Conservation (phyloP, 768 basidiomycete genomes). For the Mycena polygramma region DNA sequence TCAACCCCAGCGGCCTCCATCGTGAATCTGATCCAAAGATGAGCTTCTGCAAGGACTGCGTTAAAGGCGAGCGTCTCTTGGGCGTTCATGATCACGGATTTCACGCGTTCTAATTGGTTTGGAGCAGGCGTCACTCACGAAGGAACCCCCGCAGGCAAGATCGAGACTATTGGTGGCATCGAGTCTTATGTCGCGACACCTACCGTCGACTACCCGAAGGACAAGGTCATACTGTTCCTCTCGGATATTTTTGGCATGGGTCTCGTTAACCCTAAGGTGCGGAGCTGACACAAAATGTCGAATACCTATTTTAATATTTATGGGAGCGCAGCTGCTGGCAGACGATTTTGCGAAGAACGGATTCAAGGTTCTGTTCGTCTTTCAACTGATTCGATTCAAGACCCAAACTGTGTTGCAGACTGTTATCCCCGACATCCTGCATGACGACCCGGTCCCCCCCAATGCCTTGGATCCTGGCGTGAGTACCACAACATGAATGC, state of each 20-base stretch:
- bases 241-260: constrained; percentile 57
- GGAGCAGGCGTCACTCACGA: constrained; percentile 63
- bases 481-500: constrained; percentile 11
- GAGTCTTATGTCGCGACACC: constrained; percentile 60
- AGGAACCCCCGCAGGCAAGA: constrained; percentile 57
- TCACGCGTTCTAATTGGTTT: background rate
- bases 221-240: constrained; percentile 61
- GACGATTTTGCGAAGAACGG: constrained; percentile 34
- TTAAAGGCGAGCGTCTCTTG: constrained; percentile 56
- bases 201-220: constrained; percentile 52
- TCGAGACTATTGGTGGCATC: constrained; percentile 54
- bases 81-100: background rate
- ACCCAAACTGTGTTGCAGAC: constrained; percentile 43
- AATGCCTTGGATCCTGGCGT: constrained; percentile 52
- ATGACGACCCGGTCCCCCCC: constrained; percentile 55
- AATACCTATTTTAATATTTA: too few species aligned
- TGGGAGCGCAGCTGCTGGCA: constrained; percentile 35
- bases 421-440: constrained; percentile 56
- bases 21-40: too few species aligned
- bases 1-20: too few species aligned
- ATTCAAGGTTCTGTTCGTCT: constrained; percentile 25
- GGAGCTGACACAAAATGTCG: background rate
- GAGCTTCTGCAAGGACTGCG: constrained; percentile 69
- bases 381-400: background rate
- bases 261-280: constrained; percentile 47